Base-by-base conservation (phyloP, 768 basidiomycete genomes). In the Piloderma croceum region DNA sequence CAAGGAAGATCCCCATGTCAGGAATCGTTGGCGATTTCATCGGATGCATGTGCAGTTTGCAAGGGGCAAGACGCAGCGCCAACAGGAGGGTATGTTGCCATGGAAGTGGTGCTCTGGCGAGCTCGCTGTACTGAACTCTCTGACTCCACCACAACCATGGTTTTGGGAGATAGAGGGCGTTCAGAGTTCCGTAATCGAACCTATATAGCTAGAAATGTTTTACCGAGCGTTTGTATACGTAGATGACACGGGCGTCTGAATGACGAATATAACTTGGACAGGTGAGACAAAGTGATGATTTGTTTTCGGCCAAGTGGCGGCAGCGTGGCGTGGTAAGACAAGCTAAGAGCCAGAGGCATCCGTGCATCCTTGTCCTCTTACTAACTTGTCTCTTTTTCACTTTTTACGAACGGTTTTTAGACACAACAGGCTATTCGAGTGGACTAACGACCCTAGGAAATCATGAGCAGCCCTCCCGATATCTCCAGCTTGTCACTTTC, bases 401-500 rank as follows among this genome's bases (percentile, higher is more conserved):
- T 59, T 50, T 51, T 64, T 41, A 63, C 64, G 62, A 61, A 49
- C 49, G 52, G 49, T 55, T 54, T 52, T 46, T 49, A 46, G 43
- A 52, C 48, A 47, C 50, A 37, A 54, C 40, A 29, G 27, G 15
- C 22, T 44, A 24, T 45, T 21, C 27, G 22, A 10, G 7, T 7
- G 9, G 36, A 11, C 19, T 18, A 20, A 11, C 21, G 31, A 25
- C 40, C 37, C 31, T 40, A 36, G 25, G 38, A 41, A 44, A 74
- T 79, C 75, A 90, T 90, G 86, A 83, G 84, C 55, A 80, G 67
- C 59, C 77, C 86, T 23, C 86, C 87, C 48, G 85, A 89, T 69
- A 77, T 90, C 52, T 79, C 83, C 36, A 70, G 82, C 50, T 67
- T 90, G 57, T 81, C 85, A 54, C 77, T 89, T 62, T 74, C 74